Percentiles rank a stretch among this genome's conserved stretches.
phyloP scores from a whole-genome alignment of 768 basidiomycete species.

The Dacryopinax primogenitus region DNA sequence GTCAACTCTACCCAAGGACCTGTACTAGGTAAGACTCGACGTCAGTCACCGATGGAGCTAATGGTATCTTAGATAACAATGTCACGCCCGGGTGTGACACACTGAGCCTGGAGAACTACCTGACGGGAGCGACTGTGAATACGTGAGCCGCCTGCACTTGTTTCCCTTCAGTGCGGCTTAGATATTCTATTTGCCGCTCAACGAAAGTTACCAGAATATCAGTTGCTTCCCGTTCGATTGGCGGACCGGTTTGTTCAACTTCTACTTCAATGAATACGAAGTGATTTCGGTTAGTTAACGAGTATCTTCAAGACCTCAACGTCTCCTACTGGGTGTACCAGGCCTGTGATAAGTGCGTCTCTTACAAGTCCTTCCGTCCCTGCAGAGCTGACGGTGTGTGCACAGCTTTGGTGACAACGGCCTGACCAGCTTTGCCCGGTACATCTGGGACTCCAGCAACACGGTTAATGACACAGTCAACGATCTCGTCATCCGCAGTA shows the following conservation, averaged over 20 bases:
- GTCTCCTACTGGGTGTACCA: not conserved
- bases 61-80: too few relatives aligned
- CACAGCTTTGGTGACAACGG: not conserved
- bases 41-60: too few relatives aligned
- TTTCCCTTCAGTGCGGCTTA: not conserved
- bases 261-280: too few relatives aligned
- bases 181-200: not conserved
- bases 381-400: not conserved
- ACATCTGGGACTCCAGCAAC: not conserved
- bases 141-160: not conserved
- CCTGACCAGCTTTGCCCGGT: not conserved
- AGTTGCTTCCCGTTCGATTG: conserved; percentile 13
- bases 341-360: not conserved
- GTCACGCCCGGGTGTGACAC: conserved; percentile 12
- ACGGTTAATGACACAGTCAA: not conserved
- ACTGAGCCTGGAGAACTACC: not conserved
- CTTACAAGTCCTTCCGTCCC: not conserved
- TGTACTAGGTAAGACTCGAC: too few relatives aligned
- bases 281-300: too few relatives aligned
- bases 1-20: conserved; percentile 11
- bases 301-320: not conserved
- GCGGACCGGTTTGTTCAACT: too few relatives aligned
- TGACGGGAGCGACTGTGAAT: not conserved
- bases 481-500: not conserved
- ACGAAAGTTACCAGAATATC: conserved; percentile 1